Conservation (phyloP, 2,329 filamentous ascomycete genomes). For the Epichloe baconii region DNA sequence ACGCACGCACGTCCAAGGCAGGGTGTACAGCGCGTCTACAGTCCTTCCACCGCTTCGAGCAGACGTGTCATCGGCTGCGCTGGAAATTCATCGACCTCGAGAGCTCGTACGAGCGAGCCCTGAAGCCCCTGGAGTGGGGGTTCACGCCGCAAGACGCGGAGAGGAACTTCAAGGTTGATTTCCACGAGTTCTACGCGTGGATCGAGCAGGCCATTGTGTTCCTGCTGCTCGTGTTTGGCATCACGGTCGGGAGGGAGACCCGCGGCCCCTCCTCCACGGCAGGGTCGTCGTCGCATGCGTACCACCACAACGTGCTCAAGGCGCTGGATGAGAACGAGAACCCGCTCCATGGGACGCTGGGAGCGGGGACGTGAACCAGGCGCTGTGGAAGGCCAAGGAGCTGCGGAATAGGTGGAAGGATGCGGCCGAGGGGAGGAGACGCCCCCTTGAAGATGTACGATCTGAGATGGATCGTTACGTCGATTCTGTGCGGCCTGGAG, state of each 20-base stretch:
- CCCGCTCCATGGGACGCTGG: slow-evolving; percentile 43
- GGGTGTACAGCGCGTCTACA: slow-evolving; percentile 10
- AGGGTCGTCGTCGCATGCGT: slow-evolving; percentile 32
- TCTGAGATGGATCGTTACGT: slow-evolving; percentile 43
- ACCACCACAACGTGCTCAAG: slow-evolving; percentile 56
- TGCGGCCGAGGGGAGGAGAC: slow-evolving; percentile 35
- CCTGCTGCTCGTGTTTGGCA: slow-evolving; percentile 49
- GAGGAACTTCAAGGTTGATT: slow-evolving; percentile 66
- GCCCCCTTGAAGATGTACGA: slow-evolving; percentile 44
- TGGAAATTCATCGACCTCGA: slow-evolving; percentile 52
- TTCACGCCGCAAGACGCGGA: slow-evolving; percentile 35
- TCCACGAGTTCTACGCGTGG: slow-evolving; percentile 63
- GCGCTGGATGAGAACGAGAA: slow-evolving; percentile 44
- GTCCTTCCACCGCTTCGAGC: slow-evolving; percentile 44
- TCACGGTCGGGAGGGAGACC: slow-evolving; percentile 29
- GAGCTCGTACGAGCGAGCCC: slow-evolving; percentile 40
- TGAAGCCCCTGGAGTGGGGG: slow-evolving; percentile 20
- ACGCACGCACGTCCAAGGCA: not conserved
- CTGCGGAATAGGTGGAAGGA: slow-evolving; percentile 63
- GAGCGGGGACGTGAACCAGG: slow-evolving; percentile 38
- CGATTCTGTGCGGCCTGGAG: slow-evolving; percentile 46
- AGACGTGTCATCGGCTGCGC: slow-evolving; percentile 45
- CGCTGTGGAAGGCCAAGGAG: slow-evolving; percentile 54
- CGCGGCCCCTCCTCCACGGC: not conserved
- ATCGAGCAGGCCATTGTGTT: slow-evolving; percentile 59